Evolutionary conservation across 2,329 filamentous ascomycete genomes (phyloP), one percentile per base, ranked within the genome.

Genomic region (Fusarium musae): DNA sequence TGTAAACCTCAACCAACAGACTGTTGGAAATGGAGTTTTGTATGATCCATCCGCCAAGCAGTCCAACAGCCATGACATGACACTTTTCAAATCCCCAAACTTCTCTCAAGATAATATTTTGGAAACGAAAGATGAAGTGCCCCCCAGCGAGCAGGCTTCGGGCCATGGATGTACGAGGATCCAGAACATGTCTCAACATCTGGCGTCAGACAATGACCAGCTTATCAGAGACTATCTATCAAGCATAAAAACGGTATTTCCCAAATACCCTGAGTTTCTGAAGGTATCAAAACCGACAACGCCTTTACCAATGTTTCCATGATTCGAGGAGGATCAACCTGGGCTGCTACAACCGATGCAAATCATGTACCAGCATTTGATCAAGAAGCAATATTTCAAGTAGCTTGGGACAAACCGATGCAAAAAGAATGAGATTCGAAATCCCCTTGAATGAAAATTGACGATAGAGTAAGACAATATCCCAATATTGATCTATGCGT

Each of bases 341-440:
- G 9, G n/a, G 39, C 13, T 46, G n/a, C 39, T 21, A 21, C 6
- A 26, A 21, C 5, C 2, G 28, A 46, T 34, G 16, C 10, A 12
- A 26, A 8, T 32, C 39, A 13, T 46, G 19, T 26, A 26, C 30
- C n/a, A 0, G 12, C n/a, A 12, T 46, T 46, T 21, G 9, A 13
- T 44, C 5, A 57, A 26, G 39, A 34, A 19, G n/a, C 13, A 26
- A 26, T 49, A 36, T n/a, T 58, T 15, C 10, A 28, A 58, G 40
- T 58, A 5, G 54, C 30, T 10, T 36, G 54, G 30, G 39, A 26
- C 32, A 49, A 36, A 21, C 1, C 23, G 9, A 19, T 9, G n/a
- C 13, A 58, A 6, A 10, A 1, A 8, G 8, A 16, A 21, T 21
- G 6, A 19, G 17, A 19, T 4, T 9, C 2, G 2, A 32, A 23